Evolutionary conservation across 2,329 filamentous ascomycete genomes (phyloP), one percentile per base, ranked within the genome.

Genomic region (Aspergillus quadrilineatus): DNA sequence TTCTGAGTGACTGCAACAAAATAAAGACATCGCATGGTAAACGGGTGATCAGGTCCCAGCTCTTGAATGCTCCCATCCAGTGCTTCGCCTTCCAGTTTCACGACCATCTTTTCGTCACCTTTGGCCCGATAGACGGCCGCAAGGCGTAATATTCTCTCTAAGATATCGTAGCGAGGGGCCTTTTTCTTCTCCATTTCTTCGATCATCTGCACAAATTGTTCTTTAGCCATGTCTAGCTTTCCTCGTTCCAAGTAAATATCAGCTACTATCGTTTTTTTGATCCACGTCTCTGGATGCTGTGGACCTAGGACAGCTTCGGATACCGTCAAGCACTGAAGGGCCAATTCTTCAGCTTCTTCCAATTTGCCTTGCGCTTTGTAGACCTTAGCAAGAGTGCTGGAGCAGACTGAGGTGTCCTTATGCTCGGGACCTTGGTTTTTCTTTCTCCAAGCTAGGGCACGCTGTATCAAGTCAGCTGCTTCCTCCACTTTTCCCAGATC

Each of bases 331-430:
- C 58, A 56, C 34, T 60, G 50, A 4, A 56, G 22, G 1, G 45
- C 22, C 14, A 71, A 58, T 52, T 59, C 39, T 55, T 71, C 67
- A 1, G 71, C 70, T 52, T 70, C 65, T 37, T 60, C 45, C 22
- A 57, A 44, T 41, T 54, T 57, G 6, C 42, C 47, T 36, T 51
- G 53, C 2, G 15, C 43, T 28, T 36, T 32, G 30, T 57, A 54
- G 6, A 57, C 36, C 14, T 39, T 43, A 3, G 58, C 56, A n/a
- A 69, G 62, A n/a, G 53, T 53, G 32, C 10, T 22, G 26, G 58
- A 55, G 89, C 37, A 49, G 29, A 32, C 46, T 45, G 66, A 36
- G 14, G 62, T 56, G 39, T 56, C 30, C n/a, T 46, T 48, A 53
- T 65, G 58, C 2, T 60, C 57, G 1, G 15, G 37, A 2, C 64